Base-by-base conservation (phyloP, 2,329 filamentous ascomycete genomes). In the Xylaria digitata region DNA sequence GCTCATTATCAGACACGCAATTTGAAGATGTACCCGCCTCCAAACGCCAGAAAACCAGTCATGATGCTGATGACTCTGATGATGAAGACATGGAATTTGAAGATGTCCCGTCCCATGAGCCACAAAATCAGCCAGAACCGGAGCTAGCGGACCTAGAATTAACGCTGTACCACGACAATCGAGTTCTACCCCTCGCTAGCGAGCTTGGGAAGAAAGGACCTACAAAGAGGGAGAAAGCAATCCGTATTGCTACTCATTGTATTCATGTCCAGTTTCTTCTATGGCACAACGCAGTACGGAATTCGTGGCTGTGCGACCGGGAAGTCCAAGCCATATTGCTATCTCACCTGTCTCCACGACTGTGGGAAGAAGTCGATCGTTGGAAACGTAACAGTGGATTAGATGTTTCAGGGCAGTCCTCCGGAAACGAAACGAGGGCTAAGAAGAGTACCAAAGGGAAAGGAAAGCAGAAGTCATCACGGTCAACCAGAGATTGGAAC, bases 231-330 rank as follows among this genome's bases (percentile, higher is more conserved):
- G 93, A 97, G 76, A 88, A 93, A 58, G 87, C 89, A 67, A 91
- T 95, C 63, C 87, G 96, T 30, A 86, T 90, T 40, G 85, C 89
- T 3, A 94, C 93, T 0, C 96, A 99, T 78, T 92, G 92, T 72
- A 85, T 97, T 72, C 96, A 99, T 78, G 94, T 98, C 1, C 90
- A 96, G 76, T 87, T 89, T 59, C 82, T 99, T 17, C 85, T 99
- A 66, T 97, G 91, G 85, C 94, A 98, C 77, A 98, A 98, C 75
- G 87, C 92, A 0, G 80, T 96, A 15, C 88, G 92, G 48, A 97
- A 98, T 77, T 84, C 88, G 0, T 98, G 95, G 90, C 81, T 94
- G 21, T 92, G 92, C 72, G 92, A 98, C 73, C 78, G 85, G 3
- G 87, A 92, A 68, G 84, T 96, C 0, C 92, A 96, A 68, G 88